A percentile compares a stretch with the other conserved stretches of the same genome.
phyloP scores from a whole-genome alignment of 129 eudicot genomes.

The Escallonia herrerae region DNA sequence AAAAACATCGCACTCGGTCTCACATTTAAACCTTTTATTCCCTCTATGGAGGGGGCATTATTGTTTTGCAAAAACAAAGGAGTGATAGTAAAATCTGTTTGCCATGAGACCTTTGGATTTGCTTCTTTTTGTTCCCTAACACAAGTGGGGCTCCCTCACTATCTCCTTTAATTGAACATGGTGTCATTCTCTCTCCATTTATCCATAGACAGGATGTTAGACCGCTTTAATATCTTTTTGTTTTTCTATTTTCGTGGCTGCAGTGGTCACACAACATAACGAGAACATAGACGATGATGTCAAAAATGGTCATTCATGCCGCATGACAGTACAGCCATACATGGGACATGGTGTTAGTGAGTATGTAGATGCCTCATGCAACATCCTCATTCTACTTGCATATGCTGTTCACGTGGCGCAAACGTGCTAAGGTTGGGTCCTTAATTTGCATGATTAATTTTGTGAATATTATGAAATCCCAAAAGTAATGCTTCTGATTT shows the following conservation, averaged over 20 bases:
- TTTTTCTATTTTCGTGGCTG: conserved; percentile 8
- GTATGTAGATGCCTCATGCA: not conserved
- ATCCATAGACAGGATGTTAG: not conserved
- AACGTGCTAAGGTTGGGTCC: conserved; percentile 10
- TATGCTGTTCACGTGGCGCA: conserved; percentile 27
- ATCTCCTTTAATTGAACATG: conserved; percentile 13
- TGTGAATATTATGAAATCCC: not conserved
- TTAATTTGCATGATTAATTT: not conserved
- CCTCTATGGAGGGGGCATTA: conserved; percentile 17
- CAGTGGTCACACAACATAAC: conserved; percentile 4
- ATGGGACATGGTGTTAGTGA: conserved; percentile 13
- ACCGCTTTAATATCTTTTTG: not conserved
- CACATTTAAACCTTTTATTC: no score
- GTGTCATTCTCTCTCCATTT: not conserved
- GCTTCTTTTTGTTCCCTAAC: conserved; percentile 25
- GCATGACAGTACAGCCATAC: not conserved
- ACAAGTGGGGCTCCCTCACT: conserved; percentile 20
- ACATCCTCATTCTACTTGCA: conserved; percentile 14
- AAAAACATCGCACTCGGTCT: no score
- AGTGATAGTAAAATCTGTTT: conserved; percentile 12
- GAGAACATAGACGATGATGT: conserved; percentile 6
- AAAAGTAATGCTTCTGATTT: no score
- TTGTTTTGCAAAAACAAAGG: conserved; percentile 11
- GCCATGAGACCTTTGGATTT: conserved; percentile 18
- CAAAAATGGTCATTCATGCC: not conserved